phyloP scores from a whole-genome alignment of 2,329 filamentous ascomycete genomes.

The Penicillium sclerotiorum region DNA sequence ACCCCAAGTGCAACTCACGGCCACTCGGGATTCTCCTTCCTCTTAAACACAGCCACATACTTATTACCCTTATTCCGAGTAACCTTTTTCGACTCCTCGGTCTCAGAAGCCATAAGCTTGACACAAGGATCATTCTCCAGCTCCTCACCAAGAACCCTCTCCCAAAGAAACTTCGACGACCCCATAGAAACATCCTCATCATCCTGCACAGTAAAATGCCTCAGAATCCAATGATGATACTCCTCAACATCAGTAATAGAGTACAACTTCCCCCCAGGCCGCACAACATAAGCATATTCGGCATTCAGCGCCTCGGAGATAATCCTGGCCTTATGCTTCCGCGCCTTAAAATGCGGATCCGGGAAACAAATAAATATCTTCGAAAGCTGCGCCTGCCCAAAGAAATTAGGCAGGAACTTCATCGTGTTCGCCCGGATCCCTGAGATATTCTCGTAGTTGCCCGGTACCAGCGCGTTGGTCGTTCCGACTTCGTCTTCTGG shows the following conservation, averaged over 20 bases:
- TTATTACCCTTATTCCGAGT: slow-evolving; percentile 86
- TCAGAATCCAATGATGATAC: slow-evolving; percentile 89
- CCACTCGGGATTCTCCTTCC: slow-evolving; percentile 80
- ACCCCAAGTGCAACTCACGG: slow-evolving; percentile 21
- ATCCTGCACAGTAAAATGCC: slow-evolving; percentile 65
- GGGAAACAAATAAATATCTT: slow-evolving; percentile 99
- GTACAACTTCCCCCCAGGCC: slow-evolving; percentile 83
- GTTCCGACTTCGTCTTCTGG: slow-evolving; percentile 24
- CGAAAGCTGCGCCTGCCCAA: slow-evolving; percentile 74
- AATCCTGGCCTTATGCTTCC: slow-evolving; percentile 96
- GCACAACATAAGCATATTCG: slow-evolving; percentile 87
- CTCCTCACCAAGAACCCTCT: slow-evolving; percentile 65
- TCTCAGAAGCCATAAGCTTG: slow-evolving; percentile 70
- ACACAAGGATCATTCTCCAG: slow-evolving; percentile 62
- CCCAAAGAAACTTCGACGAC: slow-evolving; percentile 61
- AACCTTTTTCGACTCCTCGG: slow-evolving; percentile 97
- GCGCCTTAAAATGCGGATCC: slow-evolving; percentile 95
- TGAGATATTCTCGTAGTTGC: slow-evolving; percentile 79
- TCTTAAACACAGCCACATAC: slow-evolving; percentile 84
- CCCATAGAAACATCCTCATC: slow-evolving; percentile 68
- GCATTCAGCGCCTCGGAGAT: slow-evolving; percentile 85
- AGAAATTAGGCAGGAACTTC: slow-evolving; percentile 99
- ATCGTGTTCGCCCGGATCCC: slow-evolving; percentile 93
- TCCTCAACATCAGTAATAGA: slow-evolving; percentile 98
- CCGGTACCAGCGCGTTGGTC: slow-evolving; percentile 29